phyloP scores from a whole-genome alignment of 805 yeast genomes.

The Clavispora asparagi region DNA sequence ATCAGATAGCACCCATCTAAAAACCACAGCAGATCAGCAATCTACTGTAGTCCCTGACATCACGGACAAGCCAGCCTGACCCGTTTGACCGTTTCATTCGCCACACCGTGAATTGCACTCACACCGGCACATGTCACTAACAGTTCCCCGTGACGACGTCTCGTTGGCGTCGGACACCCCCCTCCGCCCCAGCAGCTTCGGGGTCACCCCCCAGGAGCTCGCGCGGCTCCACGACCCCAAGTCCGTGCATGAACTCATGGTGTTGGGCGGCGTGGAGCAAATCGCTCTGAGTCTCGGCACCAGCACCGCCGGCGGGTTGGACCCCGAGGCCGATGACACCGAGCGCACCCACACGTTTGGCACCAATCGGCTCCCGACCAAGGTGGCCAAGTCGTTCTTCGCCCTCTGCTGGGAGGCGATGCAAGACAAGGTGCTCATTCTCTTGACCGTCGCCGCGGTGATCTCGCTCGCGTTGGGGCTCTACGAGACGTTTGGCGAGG shows the following conservation, averaged over 20 bases:
- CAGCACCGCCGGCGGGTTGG: conserved; percentile 38
- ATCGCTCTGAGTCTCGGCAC: conserved; percentile 32
- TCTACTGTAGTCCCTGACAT: too few species aligned
- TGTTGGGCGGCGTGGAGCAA: conserved; percentile 42
- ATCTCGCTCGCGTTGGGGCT: conserved; percentile 87
- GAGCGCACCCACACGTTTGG: conserved; percentile 55
- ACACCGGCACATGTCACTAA: conserved; percentile 9
- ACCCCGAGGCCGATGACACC: conserved; percentile 26
- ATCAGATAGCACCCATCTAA: too few species aligned
- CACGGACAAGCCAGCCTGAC: too few species aligned
- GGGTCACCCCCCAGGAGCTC: conserved; percentile 26
- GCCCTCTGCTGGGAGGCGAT: conserved; percentile 74
- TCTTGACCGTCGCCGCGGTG: conserved; percentile 80
- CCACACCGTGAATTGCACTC: too few species aligned
- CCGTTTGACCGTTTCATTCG: too few species aligned
- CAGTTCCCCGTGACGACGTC: conserved; percentile 8
- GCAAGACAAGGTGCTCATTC: conserved; percentile 84
- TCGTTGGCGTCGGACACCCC: conserved; percentile 14
- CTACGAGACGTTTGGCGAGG: conserved; percentile 87
- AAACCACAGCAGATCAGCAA: too few species aligned
- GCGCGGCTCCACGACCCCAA: conserved; percentile 59
- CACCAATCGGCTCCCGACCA: conserved; percentile 65
- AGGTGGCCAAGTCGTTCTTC: conserved; percentile 63
- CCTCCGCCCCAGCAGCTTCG: conserved; percentile 10
- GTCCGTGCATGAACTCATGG: conserved; percentile 38